Base-by-base conservation (phyloP, 2,329 filamentous ascomycete genomes). In the Dendrostoma leiphaemia region DNA sequence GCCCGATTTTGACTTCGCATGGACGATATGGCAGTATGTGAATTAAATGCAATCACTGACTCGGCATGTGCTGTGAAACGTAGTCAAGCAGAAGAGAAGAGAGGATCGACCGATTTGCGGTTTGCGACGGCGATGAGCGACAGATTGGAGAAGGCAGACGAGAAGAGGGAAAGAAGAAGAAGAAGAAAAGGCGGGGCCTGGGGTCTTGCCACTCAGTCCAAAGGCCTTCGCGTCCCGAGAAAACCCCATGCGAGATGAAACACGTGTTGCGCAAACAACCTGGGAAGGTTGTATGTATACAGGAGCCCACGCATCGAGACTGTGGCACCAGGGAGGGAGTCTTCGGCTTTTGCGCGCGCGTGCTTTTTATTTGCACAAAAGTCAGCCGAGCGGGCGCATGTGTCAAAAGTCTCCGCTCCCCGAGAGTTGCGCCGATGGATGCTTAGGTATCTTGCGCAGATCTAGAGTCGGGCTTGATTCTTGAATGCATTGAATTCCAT, bases 191-290 rank as follows among this genome's bases (percentile, higher is more conserved):
- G n/a, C n/a, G n/a, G n/a, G n/a, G n/a, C n/a, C n/a, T n/a, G 52
- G 46, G 52, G 4, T 21, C 17, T 41, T 24, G 23, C 19, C 10
- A 32, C 7, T 32, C 31, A 32, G 6, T 12, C 48, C n/a, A n/a
- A 49, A 17, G 19, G 24, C 13, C 28, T 41, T 48, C n/a, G 32
- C 48, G 21, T 21, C 47, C 10, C 38, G 29, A 19, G 47, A 28
- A 15, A 4, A 43, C 46, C 15, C 50, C 26, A 55, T 51, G 47
- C 53, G 48, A 55, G 53, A 55, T 55, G 53, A 55, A 51, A 55
- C 53, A 55, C 48, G 53, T 51, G 53, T 55, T 55, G 53, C 53
- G 53, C 53, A 55, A 51, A 51, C 53, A 51, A 26, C 40, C 3
- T 43, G 12, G 40, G 23, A 43, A 55, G 53, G 53, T 51, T 51